Base-by-base conservation (phyloP, 225 moss, liverwort and hornwort genomes). In the Asterella californica region DNA sequence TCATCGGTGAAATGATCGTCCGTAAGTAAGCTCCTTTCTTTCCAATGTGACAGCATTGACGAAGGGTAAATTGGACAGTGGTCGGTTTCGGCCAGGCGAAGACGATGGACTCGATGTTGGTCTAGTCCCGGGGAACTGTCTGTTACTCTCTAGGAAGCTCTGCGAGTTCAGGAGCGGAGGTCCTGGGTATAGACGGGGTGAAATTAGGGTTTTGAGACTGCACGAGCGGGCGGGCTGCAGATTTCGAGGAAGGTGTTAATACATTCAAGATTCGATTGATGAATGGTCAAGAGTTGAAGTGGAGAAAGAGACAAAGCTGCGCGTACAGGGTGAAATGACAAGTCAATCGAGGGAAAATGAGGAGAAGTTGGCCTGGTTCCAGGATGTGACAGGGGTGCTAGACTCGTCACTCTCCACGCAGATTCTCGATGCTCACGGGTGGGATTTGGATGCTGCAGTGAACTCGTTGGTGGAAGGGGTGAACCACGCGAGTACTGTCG, bases 361-460 rank as follows among this genome's bases (percentile, higher is more conserved):
- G 54, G 94, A 90, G 79, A 95, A 92, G 87, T 69, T 95, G 83
- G 88, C 87, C 34, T 90, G 95, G 76, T 99, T 99, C 62, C 92
- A 92, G 88, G 97, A 99, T 76, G 97, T 99, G 68, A 99, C 97
- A 2, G 94, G 95, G 25, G 88, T 99, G 64, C 83, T 85, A 50
- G 92, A 95, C 72, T 82, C 86, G 2, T 75, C 81, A 67, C 92
- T 99, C 5, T 91, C 94, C 2, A 82, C 88, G 75, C 90, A 99
- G 83, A 95, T 99, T 87, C 84, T 99, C 83, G 92, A 93, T 77
- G 95, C 95, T 32, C 94, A 99, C 77, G 90, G 89, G 57, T 99
- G 97, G 97, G 92, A 95, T 85, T 87, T 99, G 83, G 89, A 90
- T 74, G 93, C 97, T 52, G 97, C 97, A 12, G 94, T 95, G 67